Conservation (phyloP, 805 yeast species). For the Metschnikowia colocasiae region DNA sequence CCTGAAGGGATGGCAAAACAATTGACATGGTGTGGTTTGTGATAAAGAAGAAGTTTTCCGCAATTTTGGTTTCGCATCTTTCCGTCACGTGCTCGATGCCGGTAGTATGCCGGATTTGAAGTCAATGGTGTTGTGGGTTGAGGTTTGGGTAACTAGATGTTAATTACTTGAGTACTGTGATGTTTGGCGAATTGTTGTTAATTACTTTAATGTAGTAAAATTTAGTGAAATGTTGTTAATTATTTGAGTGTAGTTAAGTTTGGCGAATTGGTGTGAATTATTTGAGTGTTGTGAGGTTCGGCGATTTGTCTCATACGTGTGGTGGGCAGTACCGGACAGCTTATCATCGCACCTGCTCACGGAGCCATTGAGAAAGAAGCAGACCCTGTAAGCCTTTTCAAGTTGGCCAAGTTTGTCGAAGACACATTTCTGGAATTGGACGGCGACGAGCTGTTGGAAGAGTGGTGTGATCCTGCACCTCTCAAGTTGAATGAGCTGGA, state of each 20-base stretch:
- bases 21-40: slow-evolving; percentile 29
- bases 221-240: too few relatives aligned
- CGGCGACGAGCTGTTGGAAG: slow-evolving; percentile 44
- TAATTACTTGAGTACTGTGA: too few relatives aligned
- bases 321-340: too few relatives aligned
- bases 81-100: background rate
- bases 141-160: too few relatives aligned
- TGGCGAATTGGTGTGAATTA: too few relatives aligned
- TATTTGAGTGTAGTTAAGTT: too few relatives aligned
- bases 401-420: slow-evolving; percentile 22
- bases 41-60: background rate
- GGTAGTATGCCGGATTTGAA: too few relatives aligned
- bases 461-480: slow-evolving; percentile 18
- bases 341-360: background rate
- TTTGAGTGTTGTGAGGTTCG: too few relatives aligned
- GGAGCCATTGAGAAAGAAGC: slow-evolving; percentile 18
- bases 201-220: too few relatives aligned
- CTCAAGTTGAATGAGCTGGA: slow-evolving; percentile 24
- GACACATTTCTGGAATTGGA: slow-evolving; percentile 79
- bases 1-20: slow-evolving; percentile 50
- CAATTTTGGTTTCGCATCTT: slow-evolving; percentile 1
- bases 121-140: too few relatives aligned
- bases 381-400: slow-evolving; percentile 9
- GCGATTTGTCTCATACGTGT: too few relatives aligned
- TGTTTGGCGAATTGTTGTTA: too few relatives aligned